These are phyloP conservation scores for Nemania diffusa DNA, from an alignment of 2,329 filamentous ascomycete species.

Conservation along the genomic window DNA sequence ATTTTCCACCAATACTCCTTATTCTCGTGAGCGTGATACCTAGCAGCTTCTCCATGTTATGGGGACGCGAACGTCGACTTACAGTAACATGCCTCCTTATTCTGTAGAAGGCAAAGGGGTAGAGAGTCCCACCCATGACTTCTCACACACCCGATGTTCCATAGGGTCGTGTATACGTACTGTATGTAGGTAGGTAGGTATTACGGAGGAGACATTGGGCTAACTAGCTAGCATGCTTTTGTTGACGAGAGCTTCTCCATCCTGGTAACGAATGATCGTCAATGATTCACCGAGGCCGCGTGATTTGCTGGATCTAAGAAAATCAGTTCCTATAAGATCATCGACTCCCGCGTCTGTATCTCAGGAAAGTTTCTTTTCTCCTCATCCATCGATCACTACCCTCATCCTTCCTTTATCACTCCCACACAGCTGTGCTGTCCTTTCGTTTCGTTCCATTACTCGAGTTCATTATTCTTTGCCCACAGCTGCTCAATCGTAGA, in stretches of 20 bases:
- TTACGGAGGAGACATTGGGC: background rate
- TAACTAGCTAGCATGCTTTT: background rate
- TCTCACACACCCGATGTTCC: constrained; percentile 38
- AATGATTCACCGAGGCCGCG: constrained; percentile 6
- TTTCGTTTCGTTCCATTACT: constrained; percentile 43
- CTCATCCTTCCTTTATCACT: constrained; percentile 17
- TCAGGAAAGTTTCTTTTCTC: constrained; percentile 27
- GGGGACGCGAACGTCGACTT: background rate
- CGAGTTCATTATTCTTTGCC: constrained; percentile 21
- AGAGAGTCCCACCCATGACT: background rate
- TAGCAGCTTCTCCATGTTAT: background rate
- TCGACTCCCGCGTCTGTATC: constrained; percentile 18
- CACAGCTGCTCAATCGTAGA: constrained; percentile 22
- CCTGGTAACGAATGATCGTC: constrained; percentile 15
- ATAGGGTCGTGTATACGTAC: constrained; percentile 17
- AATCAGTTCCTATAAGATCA: constrained; percentile 33
- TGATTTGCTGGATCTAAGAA: constrained; percentile 28
- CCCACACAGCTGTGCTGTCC: constrained; percentile 46
- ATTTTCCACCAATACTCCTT: constrained; percentile 3
- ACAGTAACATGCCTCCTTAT: background rate
- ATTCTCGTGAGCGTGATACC: background rate
- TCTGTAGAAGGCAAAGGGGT: background rate
- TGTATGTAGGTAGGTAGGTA: too few relatives aligned
- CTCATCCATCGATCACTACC: constrained; percentile 35
- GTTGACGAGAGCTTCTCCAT: constrained; percentile 18